These are phyloP conservation scores for Canariomyces notabilis DNA, from an alignment of 2,329 filamentous ascomycete species.

Conservation along the genomic window DNA sequence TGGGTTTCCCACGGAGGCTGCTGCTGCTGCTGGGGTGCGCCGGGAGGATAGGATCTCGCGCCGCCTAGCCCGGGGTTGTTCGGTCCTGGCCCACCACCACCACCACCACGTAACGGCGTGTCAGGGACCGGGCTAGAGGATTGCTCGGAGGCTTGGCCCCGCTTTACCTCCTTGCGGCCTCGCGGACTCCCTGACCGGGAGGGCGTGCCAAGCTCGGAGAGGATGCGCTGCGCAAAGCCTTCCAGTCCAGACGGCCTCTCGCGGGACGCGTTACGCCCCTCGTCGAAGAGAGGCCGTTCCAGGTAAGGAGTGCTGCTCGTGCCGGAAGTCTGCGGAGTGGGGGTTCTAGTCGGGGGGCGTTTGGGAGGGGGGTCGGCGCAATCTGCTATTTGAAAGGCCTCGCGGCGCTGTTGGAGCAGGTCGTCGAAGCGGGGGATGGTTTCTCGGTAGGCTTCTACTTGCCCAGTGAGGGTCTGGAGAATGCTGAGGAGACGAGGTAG, in stretches of 20 bases:
- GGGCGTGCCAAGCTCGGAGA: slow-evolving; percentile 54
- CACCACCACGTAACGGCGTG: slow-evolving; percentile 32
- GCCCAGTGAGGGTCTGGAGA: slow-evolving; percentile 55
- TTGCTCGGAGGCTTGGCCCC: slow-evolving; percentile 27
- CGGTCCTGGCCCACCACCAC: no score
- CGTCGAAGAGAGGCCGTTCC: slow-evolving; percentile 42
- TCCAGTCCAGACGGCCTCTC: slow-evolving; percentile 52
- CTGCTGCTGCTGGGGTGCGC: slow-evolving; percentile 17
- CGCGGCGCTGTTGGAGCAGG: slow-evolving; percentile 59
- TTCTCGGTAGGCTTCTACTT: slow-evolving; percentile 57
- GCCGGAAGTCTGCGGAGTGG: slow-evolving; percentile 15
- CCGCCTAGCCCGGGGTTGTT: no score
- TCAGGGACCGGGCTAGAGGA: slow-evolving; percentile 29
- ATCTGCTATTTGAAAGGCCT: slow-evolving; percentile 59
- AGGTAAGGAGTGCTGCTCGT: slow-evolving; percentile 26
- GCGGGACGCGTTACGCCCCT: slow-evolving; percentile 46
- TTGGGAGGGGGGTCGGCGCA: slow-evolving; percentile 34
- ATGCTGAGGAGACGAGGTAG: slow-evolving; percentile 52
- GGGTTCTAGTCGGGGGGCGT: slow-evolving; percentile 20
- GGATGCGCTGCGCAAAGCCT: slow-evolving; percentile 56
- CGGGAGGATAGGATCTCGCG: no score
- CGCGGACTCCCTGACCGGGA: slow-evolving; percentile 47
- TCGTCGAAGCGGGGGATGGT: slow-evolving; percentile 69
- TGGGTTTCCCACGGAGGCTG: no score
- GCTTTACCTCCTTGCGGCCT: slow-evolving; percentile 43